Evolutionary conservation across 306 rosid species (phyloP).

Genomic region (Vigna angularis): DNA sequence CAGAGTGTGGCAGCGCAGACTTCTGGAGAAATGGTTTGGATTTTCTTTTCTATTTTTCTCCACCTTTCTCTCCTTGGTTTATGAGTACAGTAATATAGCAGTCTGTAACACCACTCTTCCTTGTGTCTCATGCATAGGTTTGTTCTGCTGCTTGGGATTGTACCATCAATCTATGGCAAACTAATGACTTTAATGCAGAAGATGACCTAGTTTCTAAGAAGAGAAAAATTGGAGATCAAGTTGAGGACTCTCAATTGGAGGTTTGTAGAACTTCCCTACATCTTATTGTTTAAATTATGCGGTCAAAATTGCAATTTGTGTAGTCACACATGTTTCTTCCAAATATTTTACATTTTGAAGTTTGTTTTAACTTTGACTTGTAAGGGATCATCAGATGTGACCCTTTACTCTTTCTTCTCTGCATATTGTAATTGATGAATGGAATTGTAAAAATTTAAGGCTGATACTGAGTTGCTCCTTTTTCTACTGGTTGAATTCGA

Average conservation of each 20-base stretch:
- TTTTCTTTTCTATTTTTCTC: slow-evolving; percentile 18
- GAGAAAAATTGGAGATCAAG: slow-evolving; percentile 66
- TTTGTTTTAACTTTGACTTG: slow-evolving; percentile 10
- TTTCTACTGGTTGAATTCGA: slow-evolving; percentile 9
- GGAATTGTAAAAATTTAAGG: slow-evolving; percentile 3
- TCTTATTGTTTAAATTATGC: slow-evolving; percentile 6
- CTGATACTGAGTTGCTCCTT: neutral
- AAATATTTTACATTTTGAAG: neutral
- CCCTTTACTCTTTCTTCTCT: slow-evolving; percentile 4
- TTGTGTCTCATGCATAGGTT: slow-evolving; percentile 56
- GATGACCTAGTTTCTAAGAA: slow-evolving; percentile 77
- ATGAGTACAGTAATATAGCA: slow-evolving; percentile 10
- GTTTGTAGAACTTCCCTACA: slow-evolving; percentile 49
- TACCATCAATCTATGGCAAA: slow-evolving; percentile 81
- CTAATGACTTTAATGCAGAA: slow-evolving; percentile 59
- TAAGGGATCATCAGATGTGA: neutral
- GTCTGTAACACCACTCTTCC: slow-evolving; percentile 38
- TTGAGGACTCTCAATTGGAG: slow-evolving; percentile 78
- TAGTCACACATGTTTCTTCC: neutral
- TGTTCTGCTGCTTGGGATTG: slow-evolving; percentile 99
- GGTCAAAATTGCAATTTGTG: slow-evolving; percentile 25
- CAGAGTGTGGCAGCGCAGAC: slow-evolving; percentile 78
- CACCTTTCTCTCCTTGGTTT: slow-evolving; percentile 24
- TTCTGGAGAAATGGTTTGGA: slow-evolving; percentile 73
- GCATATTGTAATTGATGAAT: neutral